Evolutionary conservation across 352 stramenopile species (phyloP).

Genomic region (Globisporangium irregulare): DNA sequence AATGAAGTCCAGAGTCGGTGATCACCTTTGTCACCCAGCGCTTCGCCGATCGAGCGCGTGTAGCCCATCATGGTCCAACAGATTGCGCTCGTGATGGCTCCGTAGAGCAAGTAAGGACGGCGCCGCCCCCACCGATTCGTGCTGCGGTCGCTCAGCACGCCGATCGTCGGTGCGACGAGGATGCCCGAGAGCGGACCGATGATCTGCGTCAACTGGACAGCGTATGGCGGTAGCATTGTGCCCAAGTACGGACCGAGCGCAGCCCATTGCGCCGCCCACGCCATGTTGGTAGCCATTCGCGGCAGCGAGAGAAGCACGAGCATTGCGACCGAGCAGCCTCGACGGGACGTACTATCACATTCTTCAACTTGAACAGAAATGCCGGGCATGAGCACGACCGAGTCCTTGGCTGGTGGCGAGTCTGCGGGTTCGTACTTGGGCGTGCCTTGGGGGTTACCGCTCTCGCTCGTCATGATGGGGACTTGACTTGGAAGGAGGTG

Average conservation of each 20-base stretch:
- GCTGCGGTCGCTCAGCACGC: constrained; percentile 65
- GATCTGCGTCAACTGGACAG: constrained; percentile 74
- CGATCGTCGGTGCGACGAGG: constrained; percentile 62
- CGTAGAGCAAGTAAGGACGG: constrained; percentile 59
- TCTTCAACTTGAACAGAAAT: constrained; percentile 26
- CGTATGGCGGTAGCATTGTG: constrained; percentile 58
- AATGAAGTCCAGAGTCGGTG: constrained; percentile 46
- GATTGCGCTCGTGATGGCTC: constrained; percentile 51
- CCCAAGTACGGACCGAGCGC: constrained; percentile 65
- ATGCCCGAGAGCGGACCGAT: constrained; percentile 71
- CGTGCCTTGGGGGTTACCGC: constrained; percentile 32
- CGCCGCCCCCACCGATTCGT: constrained; percentile 54
- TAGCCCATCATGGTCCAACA: constrained; percentile 77
- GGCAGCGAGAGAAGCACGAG: constrained; percentile 65
- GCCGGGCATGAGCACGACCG: constrained; percentile 16
- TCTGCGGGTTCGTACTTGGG: constrained; percentile 37
- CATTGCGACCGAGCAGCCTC: constrained; percentile 57
- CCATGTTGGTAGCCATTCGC: constrained; percentile 76
- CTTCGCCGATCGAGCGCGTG: constrained; percentile 55
- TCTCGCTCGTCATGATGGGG: constrained; percentile 17
- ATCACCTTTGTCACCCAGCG: constrained; percentile 49
- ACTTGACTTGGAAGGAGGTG: background rate
- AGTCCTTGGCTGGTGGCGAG: constrained; percentile 21
- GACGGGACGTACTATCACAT: background rate
- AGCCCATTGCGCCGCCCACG: constrained; percentile 75